phyloP scores from a whole-genome alignment of 441 rosid genomes.

The Manihot esculenta region DNA sequence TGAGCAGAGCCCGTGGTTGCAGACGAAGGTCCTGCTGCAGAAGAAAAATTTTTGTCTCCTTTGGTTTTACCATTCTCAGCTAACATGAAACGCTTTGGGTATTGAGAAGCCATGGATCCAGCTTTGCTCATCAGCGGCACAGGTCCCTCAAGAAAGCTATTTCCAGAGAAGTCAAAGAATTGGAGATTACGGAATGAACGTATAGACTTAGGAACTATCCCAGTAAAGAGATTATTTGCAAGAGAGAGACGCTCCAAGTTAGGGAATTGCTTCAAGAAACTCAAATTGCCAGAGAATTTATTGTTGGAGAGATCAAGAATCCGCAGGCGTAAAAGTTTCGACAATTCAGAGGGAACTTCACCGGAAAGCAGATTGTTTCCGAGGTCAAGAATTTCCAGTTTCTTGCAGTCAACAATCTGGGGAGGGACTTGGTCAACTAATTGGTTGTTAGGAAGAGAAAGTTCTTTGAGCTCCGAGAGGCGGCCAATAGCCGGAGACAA shows the following conservation, averaged over 20 bases:
- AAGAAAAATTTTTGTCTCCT: conserved; percentile 3
- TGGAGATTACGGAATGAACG: conserved; percentile 76
- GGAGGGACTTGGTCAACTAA: conserved; percentile 53
- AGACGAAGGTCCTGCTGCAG: not conserved
- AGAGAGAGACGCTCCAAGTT: conserved; percentile 71
- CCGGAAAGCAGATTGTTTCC: conserved; percentile 62
- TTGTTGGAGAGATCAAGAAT: conserved; percentile 71
- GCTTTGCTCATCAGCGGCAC: conserved; percentile 29
- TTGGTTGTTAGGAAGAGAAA: conserved; percentile 58
- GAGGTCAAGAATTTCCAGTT: conserved; percentile 75
- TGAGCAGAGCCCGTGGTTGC: conserved; percentile 23
- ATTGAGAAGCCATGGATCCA: conserved; percentile 31
- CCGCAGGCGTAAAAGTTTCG: conserved; percentile 57
- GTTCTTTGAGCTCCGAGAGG: conserved; percentile 70
- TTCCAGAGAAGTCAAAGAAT: conserved; percentile 67
- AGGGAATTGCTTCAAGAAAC: conserved; percentile 69
- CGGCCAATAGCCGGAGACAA: conserved; percentile 63
- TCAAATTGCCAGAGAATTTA: conserved; percentile 61
- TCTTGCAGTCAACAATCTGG: conserved; percentile 57
- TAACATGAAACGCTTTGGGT: conserved; percentile 60
- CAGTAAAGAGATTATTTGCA: conserved; percentile 74
- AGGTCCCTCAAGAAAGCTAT: conserved; percentile 58
- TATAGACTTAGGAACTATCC: conserved; percentile 61
- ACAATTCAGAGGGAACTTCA: conserved; percentile 52
- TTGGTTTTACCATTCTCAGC: conserved; percentile 30